Percentiles rank a stretch among this genome's conserved stretches.
phyloP scores from a whole-genome alignment of 2,329 filamentous ascomycete species.

The Exserohilum rostratum region DNA sequence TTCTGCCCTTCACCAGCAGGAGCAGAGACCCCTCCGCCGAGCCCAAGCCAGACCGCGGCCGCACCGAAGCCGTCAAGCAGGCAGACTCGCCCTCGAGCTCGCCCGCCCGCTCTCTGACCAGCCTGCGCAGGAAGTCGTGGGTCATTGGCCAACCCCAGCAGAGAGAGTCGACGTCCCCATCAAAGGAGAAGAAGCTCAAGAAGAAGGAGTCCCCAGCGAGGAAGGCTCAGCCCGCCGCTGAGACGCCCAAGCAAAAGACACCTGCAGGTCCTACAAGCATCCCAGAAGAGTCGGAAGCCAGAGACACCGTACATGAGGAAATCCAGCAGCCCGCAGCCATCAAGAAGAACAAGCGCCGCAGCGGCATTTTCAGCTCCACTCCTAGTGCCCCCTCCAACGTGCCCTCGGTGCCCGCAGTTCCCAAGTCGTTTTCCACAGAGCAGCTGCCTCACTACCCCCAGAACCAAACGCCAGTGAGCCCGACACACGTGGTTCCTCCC shows the following conservation, averaged over 20 bases:
- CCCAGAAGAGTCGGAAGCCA: constrained; percentile 37
- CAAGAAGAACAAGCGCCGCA: constrained; percentile 47
- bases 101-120: constrained; percentile 41
- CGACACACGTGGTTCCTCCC: constrained; percentile 48
- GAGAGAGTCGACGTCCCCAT: constrained; percentile 22
- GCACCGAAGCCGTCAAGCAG: constrained; percentile 34
- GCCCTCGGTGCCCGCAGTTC: constrained; percentile 51
- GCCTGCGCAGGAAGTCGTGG: constrained; percentile 47
- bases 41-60: constrained; percentile 36
- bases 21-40: constrained; percentile 42
- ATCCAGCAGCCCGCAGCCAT: constrained; percentile 32
- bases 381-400: constrained; percentile 43
- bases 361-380: constrained; percentile 39
- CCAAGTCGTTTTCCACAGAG: constrained; percentile 58
- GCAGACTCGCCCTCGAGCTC: constrained; percentile 32
- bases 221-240: constrained; percentile 23
- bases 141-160: constrained; percentile 26
- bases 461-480: constrained; percentile 40
- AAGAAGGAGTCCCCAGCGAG: constrained; percentile 24
- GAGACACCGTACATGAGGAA: constrained; percentile 30
- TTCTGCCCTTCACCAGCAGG: constrained; percentile 43
- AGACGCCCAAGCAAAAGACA: constrained; percentile 36
- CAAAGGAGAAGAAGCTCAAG: constrained; percentile 20
- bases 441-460: constrained; percentile 48
- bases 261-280: constrained; percentile 33